phyloP scores from a whole-genome alignment of 2,329 filamentous ascomycete species.

The Cadophora sp. region DNA sequence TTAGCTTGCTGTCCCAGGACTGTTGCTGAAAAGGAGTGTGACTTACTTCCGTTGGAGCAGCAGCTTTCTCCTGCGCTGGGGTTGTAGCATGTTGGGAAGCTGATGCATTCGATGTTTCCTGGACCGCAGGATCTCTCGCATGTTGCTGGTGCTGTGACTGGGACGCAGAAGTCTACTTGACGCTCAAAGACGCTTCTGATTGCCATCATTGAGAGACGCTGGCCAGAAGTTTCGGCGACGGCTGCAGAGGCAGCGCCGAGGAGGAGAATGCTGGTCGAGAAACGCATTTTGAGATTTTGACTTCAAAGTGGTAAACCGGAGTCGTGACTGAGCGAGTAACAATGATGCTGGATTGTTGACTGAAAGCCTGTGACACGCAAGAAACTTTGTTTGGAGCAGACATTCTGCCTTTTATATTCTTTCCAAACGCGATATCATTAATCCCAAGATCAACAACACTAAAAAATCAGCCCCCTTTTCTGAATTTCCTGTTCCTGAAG shows the following conservation, averaged over 20 bases:
- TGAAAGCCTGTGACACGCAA: neutral
- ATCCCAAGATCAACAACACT: neutral
- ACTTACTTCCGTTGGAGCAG: conserved; percentile 19
- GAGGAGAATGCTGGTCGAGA: conserved; percentile 1
- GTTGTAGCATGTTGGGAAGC: conserved; percentile 18
- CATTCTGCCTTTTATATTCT: neutral
- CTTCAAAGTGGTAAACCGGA: neutral
- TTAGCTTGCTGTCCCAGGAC: neutral
- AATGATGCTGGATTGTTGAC: neutral
- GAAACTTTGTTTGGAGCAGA: neutral
- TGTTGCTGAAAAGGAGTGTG: neutral
- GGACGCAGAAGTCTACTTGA: conserved; percentile 8
- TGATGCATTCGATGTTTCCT: conserved; percentile 14
- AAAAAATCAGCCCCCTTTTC: neutral
- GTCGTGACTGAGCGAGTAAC: neutral
- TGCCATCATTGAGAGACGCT: conserved; percentile 17
- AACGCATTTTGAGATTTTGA: neutral
- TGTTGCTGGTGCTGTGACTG: conserved; percentile 14
- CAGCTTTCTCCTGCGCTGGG: conserved; percentile 17
- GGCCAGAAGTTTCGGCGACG: neutral
- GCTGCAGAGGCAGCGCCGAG: conserved; percentile 12
- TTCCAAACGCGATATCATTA: neutral
- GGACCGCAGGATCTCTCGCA: conserved; percentile 18
- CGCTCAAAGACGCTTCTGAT: conserved; percentile 11
- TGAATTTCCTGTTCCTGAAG: neutral